Percentiles rank a stretch among this genome's conserved stretches.
phyloP scores from a whole-genome alignment of 176 grass and related monocot genomes.

The Puccinellia tenuiflora region DNA sequence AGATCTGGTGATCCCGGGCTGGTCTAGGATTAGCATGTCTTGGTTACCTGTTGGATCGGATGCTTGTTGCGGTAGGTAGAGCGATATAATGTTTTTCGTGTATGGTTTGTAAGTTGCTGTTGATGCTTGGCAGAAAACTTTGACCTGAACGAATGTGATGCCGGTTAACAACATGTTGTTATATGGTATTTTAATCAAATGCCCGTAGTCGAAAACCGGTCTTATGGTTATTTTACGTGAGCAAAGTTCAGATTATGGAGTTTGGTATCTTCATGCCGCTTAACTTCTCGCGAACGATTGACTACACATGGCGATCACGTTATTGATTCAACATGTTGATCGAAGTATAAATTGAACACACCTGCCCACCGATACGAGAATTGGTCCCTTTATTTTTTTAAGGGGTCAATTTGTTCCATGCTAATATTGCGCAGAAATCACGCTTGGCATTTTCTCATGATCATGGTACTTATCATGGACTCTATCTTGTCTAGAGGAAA shows the following conservation, averaged over 20 bases:
- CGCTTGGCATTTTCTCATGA: background rate
- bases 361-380: background rate
- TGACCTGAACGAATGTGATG: background rate
- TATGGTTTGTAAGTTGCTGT: background rate
- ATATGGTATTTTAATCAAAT: background rate
- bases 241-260: background rate
- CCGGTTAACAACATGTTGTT: background rate
- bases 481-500: background rate
- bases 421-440: background rate
- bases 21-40: background rate
- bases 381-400: background rate
- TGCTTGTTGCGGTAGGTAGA: background rate
- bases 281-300: background rate
- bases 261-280: background rate
- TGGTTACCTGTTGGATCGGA: background rate
- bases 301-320: background rate
- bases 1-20: slow-evolving; percentile 16
- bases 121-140: background rate
- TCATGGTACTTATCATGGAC: background rate
- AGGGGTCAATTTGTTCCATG: background rate
- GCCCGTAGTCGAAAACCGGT: background rate
- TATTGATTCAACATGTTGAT: background rate
- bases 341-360: background rate
- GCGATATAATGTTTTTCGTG: background rate
- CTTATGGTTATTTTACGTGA: background rate